Evolutionary conservation across 768 basidiomycete species (phyloP).

Genomic region (Porphyrellus cyaneotinctus): DNA sequence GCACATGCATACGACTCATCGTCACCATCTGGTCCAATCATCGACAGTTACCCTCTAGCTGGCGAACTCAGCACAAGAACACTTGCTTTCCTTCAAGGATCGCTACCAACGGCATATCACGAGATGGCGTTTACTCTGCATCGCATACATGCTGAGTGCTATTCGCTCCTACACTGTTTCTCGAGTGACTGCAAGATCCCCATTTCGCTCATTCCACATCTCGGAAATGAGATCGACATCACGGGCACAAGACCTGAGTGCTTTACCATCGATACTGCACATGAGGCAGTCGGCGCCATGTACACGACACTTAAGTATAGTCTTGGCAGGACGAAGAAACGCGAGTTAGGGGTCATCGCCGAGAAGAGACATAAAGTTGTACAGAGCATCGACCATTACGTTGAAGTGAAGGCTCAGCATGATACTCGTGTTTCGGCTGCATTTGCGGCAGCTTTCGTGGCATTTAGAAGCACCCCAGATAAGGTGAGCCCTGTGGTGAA

Average conservation of each 20-base stretch:
- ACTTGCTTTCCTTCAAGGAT: constrained; percentile 67
- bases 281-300: constrained; percentile 61
- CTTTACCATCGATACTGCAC: constrained; percentile 79
- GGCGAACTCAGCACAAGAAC: constrained; percentile 65
- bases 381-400: constrained; percentile 71
- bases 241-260: constrained; percentile 56
- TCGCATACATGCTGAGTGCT: constrained; percentile 78
- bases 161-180: constrained; percentile 78
- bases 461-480: constrained; percentile 79
- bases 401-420: constrained; percentile 77
- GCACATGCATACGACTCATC: constrained; percentile 51
- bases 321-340: constrained; percentile 75
- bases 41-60: constrained; percentile 56
- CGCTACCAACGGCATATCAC: constrained; percentile 77
- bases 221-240: constrained; percentile 77
- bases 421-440: constrained; percentile 86
- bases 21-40: constrained; percentile 38
- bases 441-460: constrained; percentile 87
- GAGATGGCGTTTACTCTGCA: constrained; percentile 83
- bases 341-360: constrained; percentile 63
- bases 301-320: constrained; percentile 73
- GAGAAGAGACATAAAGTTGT: constrained; percentile 73
- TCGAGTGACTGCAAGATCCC: constrained; percentile 84
- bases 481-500: constrained; percentile 97
- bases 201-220: constrained; percentile 68